Percentiles rank a stretch among this genome's conserved stretches.
These are phyloP conservation scores for Chlorella sp. DNA, from an alignment of 139 green algal genomes.

Conservation along the genomic window DNA sequence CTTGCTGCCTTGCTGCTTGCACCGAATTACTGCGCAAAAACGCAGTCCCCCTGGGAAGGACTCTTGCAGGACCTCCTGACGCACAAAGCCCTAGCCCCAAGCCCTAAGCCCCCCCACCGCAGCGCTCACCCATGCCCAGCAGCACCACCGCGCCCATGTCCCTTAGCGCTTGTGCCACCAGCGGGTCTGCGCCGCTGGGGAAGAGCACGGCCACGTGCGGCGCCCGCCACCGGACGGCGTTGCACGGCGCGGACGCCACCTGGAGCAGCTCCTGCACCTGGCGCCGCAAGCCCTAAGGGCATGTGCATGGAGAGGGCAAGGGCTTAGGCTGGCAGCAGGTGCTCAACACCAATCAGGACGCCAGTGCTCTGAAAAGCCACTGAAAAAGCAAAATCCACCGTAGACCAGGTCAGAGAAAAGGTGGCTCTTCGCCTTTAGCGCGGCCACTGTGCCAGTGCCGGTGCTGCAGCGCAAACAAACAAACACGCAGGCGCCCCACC, in stretches of 20 bases:
- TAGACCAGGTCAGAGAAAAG: too few relatives aligned
- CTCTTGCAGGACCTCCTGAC: neutral
- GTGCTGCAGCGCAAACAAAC: too few relatives aligned
- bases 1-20: neutral
- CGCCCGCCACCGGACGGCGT: neutral
- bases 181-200: neutral
- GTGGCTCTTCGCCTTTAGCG: too few relatives aligned
- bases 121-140: neutral
- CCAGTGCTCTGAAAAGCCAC: too few relatives aligned
- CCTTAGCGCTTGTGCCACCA: neutral
- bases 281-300: neutral
- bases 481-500: too few relatives aligned
- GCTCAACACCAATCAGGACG: too few relatives aligned
- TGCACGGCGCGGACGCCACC: neutral
- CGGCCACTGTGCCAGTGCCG: too few relatives aligned
- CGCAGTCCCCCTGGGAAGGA: too few relatives aligned
- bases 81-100: neutral
- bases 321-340: too few relatives aligned
- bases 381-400: too few relatives aligned
- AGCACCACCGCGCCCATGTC: neutral
- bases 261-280: neutral
- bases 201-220: neutral
- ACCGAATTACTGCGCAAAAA: neutral
- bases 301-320: too few relatives aligned
- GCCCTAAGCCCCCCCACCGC: neutral